These are phyloP conservation scores for Acer yangbiense DNA, from an alignment of 345 rosid genomes.

Conservation along the genomic window DNA sequence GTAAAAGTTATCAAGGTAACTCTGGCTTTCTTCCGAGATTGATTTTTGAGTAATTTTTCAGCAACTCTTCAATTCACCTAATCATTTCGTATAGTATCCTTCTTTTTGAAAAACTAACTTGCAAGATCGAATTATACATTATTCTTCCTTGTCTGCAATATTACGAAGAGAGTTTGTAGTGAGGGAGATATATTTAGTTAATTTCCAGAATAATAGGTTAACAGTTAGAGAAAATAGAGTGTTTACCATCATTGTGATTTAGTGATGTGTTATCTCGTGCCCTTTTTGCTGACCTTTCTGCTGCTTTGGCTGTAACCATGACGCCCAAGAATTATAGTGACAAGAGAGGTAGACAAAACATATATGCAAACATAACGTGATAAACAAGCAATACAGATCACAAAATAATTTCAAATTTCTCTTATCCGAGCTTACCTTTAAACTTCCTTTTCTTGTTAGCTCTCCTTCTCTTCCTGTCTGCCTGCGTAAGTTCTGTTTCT, in stretches of 20 bases:
- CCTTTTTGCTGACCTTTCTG: constrained; percentile 54
- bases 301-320: constrained; percentile 55
- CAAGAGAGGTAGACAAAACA: constrained; percentile 11
- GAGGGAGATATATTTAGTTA: background rate
- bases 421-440: constrained; percentile 52
- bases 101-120: background rate
- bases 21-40: background rate
- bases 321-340: constrained; percentile 11
- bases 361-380: background rate
- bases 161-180: background rate
- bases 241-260: constrained; percentile 42
- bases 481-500: constrained; percentile 78
- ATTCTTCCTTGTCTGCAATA: constrained; percentile 47
- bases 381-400: no score
- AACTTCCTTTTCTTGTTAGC: constrained; percentile 92
- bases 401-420: background rate
- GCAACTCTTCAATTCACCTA: background rate
- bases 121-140: background rate
- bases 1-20: background rate
- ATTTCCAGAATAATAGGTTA: constrained; percentile 8
- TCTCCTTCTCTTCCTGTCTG: constrained; percentile 93
- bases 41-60: background rate
- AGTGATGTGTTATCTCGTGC: constrained; percentile 24
- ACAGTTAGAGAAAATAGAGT: constrained; percentile 6
- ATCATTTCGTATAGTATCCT: background rate